Conservation (phyloP, 1,284 basidiomycete species). For the Tilletia setariae region DNA sequence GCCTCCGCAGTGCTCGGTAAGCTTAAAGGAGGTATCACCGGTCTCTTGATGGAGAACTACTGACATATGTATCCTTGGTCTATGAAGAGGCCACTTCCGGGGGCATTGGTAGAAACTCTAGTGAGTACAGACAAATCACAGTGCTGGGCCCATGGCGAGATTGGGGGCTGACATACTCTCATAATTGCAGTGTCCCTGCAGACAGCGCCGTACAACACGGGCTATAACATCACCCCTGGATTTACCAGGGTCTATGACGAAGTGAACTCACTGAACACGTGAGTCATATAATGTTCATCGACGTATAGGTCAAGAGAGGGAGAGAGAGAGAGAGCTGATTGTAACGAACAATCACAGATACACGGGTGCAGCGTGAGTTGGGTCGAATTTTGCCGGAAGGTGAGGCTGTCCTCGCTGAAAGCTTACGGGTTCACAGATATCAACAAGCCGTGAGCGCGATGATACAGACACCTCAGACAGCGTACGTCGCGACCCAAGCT, state of each 20-base stretch:
- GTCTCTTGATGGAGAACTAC: neutral
- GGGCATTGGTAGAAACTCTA: neutral
- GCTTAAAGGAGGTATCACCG: neutral
- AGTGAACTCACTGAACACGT: neutral
- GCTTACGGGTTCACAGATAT: neutral
- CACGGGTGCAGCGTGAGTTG: neutral
- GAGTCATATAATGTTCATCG: neutral
- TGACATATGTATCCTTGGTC: neutral
- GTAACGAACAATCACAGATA: neutral
- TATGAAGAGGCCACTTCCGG: neutral
- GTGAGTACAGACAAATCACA: constrained; percentile 5
- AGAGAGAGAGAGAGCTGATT: neutral
- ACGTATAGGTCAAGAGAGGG: neutral
- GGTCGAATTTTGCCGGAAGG: no score
- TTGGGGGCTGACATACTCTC: neutral
- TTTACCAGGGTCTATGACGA: neutral
- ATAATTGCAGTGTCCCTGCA: neutral
- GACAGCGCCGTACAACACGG: neutral
- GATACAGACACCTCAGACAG: neutral
- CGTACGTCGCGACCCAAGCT: neutral
- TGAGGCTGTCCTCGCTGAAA: neutral
- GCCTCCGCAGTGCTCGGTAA: constrained; percentile 1
- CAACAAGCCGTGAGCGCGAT: constrained; percentile 7
- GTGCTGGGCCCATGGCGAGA: neutral
- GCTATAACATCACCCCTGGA: neutral